Evolutionary conservation across 2,329 filamentous ascomycete species (phyloP), one percentile per base, ranked within the genome.

Genomic region (Elsinoe perseae): DNA sequence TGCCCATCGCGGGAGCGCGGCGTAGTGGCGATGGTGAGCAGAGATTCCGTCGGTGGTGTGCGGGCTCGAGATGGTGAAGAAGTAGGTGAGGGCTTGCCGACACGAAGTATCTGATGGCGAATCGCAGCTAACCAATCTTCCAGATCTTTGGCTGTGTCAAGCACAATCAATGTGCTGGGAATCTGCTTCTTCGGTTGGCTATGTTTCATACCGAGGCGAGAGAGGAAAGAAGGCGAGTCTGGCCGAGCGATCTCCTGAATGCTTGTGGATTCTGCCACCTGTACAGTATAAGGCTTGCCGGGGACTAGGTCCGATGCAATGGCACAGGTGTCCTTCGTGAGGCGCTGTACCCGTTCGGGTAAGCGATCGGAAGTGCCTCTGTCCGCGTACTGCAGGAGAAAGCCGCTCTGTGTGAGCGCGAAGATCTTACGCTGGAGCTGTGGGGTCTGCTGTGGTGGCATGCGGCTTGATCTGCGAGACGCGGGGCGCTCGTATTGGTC

Each of bases 301-400:
- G 87, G 86, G 56, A 92, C 89, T 12, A 86, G 76, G 66, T 93
- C 88, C 62, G 83, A 89, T 1, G 85, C 88, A 68, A 89, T 92
- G 4, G 86, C 88, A 9, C 86, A 87, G 2, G 87, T 91, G 48
- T 86, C 80, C 60, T 82, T 83, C n/a, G 82, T 81, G 3, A 93
- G 73, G 50, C 84, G 82, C 57, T 92, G 73, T 30, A 87, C 76
- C 68, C 84, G 88, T 68, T 93, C 88, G 0, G 88, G 88, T 9
- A 84, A 68, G 21, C 87, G 78, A 62, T 91, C 84, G 63, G 82
- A 86, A 2, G 80, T 73, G 2, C 88, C 88, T 27, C 86, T 80
- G 8, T 80, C 82, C 3, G 84, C 70, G 67, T 92, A 93, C 64
- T 92, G 87, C 38, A 92, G 72, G 20, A 93, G 71, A 62, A 84